Base-by-base conservation (phyloP, 164 flowering plant genomes). In the Cinnamomum chago region DNA sequence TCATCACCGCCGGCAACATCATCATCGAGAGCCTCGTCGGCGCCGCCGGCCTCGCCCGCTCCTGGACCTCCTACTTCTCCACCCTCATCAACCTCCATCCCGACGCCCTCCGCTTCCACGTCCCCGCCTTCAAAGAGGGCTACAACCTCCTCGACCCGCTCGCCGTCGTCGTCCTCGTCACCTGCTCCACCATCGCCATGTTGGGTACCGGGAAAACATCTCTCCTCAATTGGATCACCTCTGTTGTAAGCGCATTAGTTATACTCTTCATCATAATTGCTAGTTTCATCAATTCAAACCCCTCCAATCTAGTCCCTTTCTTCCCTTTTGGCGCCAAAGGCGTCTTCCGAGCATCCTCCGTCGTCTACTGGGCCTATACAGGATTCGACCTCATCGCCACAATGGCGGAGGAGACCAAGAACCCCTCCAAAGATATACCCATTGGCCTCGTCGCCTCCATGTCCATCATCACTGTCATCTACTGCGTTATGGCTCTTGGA, bases 331-430 rank as follows among this genome's bases (percentile, higher is more conserved):
- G 95, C 1, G 79, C 78, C 1, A 68, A 76, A 50, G 93, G 97
- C 2, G 82, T 82, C 71, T 90, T 92, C 75, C 58, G 66, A 25
- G 90, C 97, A 62, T 90, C 97, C 1, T 92, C 93, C 0, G 85
- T 92, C 52, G 90, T 92, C 35, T 88, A 84, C 73, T 92, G 90
- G 90, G 90, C 95, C 52, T 90, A 90, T 50, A 88, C 92, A 0
- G 95, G 97, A 17, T 93, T 93, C 69, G 96, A 93, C 72, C 83
- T 86, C 88, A 87, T 91, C 12, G 96, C 98, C 2, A 93, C 92
- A 4, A 80, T 93, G 96, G 97, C 94, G 0, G 97, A 93, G 71
- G 97, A 93, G 70, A 89, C 96, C 0, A 88, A 88, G 82, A 70
- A 78, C 5, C 97, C 97, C 0, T 75, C 92, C 0, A 83, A 81